phyloP scores from a whole-genome alignment of 768 basidiomycete species.

The Dictyophora rubrovolvata region DNA sequence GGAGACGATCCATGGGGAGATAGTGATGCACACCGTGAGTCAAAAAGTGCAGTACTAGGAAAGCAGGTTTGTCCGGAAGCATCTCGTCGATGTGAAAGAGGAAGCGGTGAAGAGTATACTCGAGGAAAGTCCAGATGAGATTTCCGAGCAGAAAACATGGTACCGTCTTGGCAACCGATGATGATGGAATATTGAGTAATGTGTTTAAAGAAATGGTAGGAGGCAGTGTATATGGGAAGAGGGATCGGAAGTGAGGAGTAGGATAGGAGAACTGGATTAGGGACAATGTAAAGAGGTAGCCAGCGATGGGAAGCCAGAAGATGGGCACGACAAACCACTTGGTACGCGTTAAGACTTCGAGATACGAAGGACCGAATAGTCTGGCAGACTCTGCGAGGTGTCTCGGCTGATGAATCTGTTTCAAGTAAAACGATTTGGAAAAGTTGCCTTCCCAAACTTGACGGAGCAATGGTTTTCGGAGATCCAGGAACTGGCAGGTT shows the following conservation, averaged over 20 bases:
- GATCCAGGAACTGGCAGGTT: slow-evolving; percentile 86
- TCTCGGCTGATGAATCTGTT: slow-evolving; percentile 95
- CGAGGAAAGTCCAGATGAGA: slow-evolving; percentile 87
- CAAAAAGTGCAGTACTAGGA: slow-evolving; percentile 82
- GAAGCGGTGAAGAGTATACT: slow-evolving; percentile 91
- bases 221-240: slow-evolving; percentile 47
- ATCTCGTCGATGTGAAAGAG: slow-evolving; percentile 88
- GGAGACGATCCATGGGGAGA: slow-evolving; percentile 87
- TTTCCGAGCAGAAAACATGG: slow-evolving; percentile 77
- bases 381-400: slow-evolving; percentile 77
- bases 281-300: slow-evolving; percentile 75
- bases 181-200: slow-evolving; percentile 37
- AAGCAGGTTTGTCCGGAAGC: slow-evolving; percentile 74
- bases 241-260: slow-evolving; percentile 30
- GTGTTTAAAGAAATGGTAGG: slow-evolving; percentile 32
- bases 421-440: slow-evolving; percentile 83
- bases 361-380: slow-evolving; percentile 69
- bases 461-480: slow-evolving; percentile 60
- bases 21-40: slow-evolving; percentile 97
- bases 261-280: slow-evolving; percentile 57
- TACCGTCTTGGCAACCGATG: slow-evolving; percentile 43
- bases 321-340: slow-evolving; percentile 90
- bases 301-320: slow-evolving; percentile 83
- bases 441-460: slow-evolving; percentile 88
- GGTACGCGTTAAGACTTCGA: slow-evolving; percentile 85